These are phyloP conservation scores for Agrostemma githago DNA, from an alignment of 148 eudicot genomes.

Conservation along the genomic window DNA sequence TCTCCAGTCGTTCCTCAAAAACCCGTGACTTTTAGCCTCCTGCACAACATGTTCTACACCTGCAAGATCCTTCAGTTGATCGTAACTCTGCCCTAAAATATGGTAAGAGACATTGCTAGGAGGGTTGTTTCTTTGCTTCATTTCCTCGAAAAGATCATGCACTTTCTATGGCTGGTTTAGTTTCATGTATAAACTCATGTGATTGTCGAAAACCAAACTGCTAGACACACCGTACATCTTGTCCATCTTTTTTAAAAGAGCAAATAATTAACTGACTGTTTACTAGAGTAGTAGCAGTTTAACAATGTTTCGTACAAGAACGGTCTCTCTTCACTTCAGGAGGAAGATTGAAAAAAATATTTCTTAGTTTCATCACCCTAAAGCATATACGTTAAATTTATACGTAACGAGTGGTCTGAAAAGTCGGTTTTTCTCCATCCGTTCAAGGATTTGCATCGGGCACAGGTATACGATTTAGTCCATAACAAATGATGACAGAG, in stretches of 20 bases:
- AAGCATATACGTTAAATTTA: conserved; percentile 50
- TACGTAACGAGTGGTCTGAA: conserved; percentile 38
- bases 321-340: conserved; percentile 35
- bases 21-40: conserved; percentile 37
- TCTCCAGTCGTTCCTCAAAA: too few relatives aligned
- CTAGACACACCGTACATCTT: too few relatives aligned
- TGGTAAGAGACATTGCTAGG: conserved; percentile 33
- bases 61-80: conserved; percentile 42
- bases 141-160: too few relatives aligned
- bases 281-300: conserved; percentile 54
- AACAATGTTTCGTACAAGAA: too few relatives aligned
- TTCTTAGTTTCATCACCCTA: conserved; percentile 59
- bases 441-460: conserved; percentile 57
- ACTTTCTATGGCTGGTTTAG: too few relatives aligned
- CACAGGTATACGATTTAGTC: conserved; percentile 12
- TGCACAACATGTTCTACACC: conserved; percentile 54
- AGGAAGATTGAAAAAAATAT: conserved; percentile 50
- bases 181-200: too few relatives aligned
- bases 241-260: conserved; percentile 57
- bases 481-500: too few relatives aligned
- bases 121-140: too few relatives aligned
- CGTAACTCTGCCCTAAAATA: conserved; percentile 49
- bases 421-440: conserved; percentile 56
- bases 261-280: conserved; percentile 44
- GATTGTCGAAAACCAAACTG: too few relatives aligned